Evolutionary conservation across 495 filamentous ascomycete genomes (phyloP).

Genomic region (Aspergillus panamensis): DNA sequence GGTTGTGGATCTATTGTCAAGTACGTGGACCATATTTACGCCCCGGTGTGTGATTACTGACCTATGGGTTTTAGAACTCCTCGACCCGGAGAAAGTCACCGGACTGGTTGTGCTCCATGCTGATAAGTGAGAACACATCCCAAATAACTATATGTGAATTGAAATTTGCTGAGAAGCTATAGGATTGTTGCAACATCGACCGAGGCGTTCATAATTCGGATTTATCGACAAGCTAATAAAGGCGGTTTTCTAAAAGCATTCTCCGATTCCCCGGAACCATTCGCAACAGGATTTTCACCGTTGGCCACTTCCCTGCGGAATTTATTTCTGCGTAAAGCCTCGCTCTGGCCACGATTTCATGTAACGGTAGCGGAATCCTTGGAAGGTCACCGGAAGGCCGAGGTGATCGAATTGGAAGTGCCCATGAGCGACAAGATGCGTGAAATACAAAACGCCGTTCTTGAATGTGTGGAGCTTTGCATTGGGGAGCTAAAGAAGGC

Average conservation of each 20-base stretch:
- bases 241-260: conserved; percentile 93
- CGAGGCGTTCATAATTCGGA: conserved; percentile 92
- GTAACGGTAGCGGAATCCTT: conserved; percentile 81
- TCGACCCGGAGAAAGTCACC: conserved; percentile 81
- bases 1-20: conserved; percentile 85
- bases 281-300: conserved; percentile 84
- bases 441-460: conserved; percentile 86
- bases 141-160: neutral
- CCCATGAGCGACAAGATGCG: conserved; percentile 93
- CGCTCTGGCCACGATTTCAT: conserved; percentile 94
- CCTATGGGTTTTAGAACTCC: conserved; percentile 44
- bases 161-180: conserved; percentile 13
- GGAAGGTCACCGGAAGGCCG: conserved; percentile 87
- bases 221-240: conserved; percentile 92
- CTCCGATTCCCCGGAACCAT: conserved; percentile 90
- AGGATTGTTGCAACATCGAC: conserved; percentile 80
- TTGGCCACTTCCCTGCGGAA: conserved; percentile 90
- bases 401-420: conserved; percentile 96
- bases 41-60: conserved; percentile 21
- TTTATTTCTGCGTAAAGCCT: conserved; percentile 81
- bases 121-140: conserved; percentile 52
- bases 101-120: conserved; percentile 87
- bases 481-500: conserved; percentile 87
- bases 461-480: conserved; percentile 94
- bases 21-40: conserved; percentile 30